Conservation (phyloP, 306 rosid species). For the Cicer bijugum region DNA sequence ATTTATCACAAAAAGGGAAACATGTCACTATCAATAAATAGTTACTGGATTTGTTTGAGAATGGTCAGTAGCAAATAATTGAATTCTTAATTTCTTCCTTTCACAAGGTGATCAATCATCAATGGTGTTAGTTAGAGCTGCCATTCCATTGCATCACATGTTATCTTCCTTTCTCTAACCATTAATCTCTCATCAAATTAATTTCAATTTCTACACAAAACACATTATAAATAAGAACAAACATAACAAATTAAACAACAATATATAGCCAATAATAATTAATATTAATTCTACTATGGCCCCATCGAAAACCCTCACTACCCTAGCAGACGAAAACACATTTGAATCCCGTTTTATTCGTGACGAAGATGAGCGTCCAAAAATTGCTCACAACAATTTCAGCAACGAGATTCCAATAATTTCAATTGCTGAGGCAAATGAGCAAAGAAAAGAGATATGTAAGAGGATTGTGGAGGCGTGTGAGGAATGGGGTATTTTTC, state of each 20-base stretch:
- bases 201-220: neutral
- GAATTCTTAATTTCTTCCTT: neutral
- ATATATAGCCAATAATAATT: neutral
- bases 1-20: neutral
- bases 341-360: slow-evolving; percentile 63
- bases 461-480: slow-evolving; percentile 68
- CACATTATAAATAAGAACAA: neutral
- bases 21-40: neutral
- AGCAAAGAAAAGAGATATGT: slow-evolving; percentile 56
- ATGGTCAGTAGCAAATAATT: neutral
- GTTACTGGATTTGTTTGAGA: neutral
- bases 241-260: neutral
- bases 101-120: neutral
- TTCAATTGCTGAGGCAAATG: slow-evolving; percentile 56
- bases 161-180: neutral
- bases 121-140: neutral
- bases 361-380: slow-evolving; percentile 83
- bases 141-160: neutral
- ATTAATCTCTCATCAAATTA: neutral
- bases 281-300: slow-evolving; percentile 17
- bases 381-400: slow-evolving; percentile 69
- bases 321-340: slow-evolving; percentile 53
- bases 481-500: slow-evolving; percentile 85
- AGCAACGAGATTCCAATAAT: slow-evolving; percentile 69
- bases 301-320: slow-evolving; percentile 58